Conservation (phyloP, 192 early-diverging fungal genomes). For the Coemansia sp. region DNA sequence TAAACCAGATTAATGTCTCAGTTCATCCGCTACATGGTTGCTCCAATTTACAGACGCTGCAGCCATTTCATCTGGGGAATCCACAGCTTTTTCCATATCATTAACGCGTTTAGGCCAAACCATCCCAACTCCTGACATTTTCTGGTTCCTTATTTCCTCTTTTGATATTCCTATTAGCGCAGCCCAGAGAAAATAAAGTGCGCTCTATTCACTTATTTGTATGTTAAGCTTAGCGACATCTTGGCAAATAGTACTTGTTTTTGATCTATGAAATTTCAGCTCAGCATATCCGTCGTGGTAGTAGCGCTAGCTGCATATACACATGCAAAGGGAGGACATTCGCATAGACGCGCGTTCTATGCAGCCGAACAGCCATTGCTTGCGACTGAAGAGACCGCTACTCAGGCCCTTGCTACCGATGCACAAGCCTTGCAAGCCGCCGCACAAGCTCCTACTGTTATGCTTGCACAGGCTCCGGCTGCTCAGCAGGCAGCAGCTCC, state of each 20-base stretch:
- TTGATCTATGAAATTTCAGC: slow-evolving; percentile 32
- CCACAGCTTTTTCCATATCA: slow-evolving; percentile 6
- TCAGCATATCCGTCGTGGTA: slow-evolving; percentile 30
- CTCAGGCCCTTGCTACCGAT: background rate
- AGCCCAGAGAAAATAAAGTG: background rate
- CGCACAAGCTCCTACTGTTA: slow-evolving; percentile 7
- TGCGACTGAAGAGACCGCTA: slow-evolving; percentile 15
- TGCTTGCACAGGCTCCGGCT: background rate
- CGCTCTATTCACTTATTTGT: background rate
- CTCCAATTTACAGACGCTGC: background rate
- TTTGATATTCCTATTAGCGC: background rate
- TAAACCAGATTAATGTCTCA: slow-evolving; percentile 9
- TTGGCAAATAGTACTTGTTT: too few relatives aligned
- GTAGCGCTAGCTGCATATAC: slow-evolving; percentile 28
- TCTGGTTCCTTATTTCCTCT: background rate
- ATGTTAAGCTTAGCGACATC: background rate
- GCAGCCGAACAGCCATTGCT: slow-evolving; percentile 23
- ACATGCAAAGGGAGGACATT: slow-evolving; percentile 7
- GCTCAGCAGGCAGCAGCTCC: slow-evolving; percentile 8
- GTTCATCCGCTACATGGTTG: background rate
- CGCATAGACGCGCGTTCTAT: slow-evolving; percentile 23
- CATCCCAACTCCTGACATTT: background rate
- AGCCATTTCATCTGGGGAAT: too few relatives aligned
- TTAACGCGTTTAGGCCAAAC: background rate
- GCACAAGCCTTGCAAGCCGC: slow-evolving; percentile 1